These are phyloP conservation scores for Geotrichum aggregatum DNA, from an alignment of 1,139 yeast species.

Conservation along the genomic window DNA sequence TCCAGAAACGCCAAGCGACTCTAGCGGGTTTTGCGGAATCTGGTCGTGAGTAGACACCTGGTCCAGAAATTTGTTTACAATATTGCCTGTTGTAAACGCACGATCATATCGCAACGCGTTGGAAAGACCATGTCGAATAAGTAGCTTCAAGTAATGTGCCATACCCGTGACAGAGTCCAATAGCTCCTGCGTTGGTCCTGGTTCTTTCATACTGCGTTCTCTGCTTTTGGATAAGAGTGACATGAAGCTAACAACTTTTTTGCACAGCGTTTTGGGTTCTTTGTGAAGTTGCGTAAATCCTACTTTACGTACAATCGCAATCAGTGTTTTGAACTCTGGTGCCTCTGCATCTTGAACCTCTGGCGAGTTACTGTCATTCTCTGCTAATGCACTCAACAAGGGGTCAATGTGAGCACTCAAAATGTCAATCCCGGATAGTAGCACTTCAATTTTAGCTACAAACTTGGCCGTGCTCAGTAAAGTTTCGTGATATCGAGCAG, in stretches of 20 bases:
- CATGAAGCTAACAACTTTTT: slow-evolving; percentile 44
- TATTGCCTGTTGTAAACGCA: slow-evolving; percentile 52
- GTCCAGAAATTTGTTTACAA: slow-evolving; percentile 60
- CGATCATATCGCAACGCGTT: slow-evolving; percentile 69
- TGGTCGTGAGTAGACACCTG: slow-evolving; percentile 49
- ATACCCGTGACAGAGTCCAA: slow-evolving; percentile 83
- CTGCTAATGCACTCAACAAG: slow-evolving; percentile 19
- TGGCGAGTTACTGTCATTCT: slow-evolving; percentile 18
- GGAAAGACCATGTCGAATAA: slow-evolving; percentile 75
- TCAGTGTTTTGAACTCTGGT: slow-evolving; percentile 16
- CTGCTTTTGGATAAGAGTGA: slow-evolving; percentile 41
- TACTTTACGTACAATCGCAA: slow-evolving; percentile 15
- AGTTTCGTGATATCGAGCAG: slow-evolving; percentile 69
- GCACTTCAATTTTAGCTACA: slow-evolving; percentile 66
- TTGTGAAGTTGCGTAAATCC: slow-evolving; percentile 44
- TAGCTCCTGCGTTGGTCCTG: slow-evolving; percentile 51
- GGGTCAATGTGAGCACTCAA: slow-evolving; percentile 31
- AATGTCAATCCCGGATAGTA: slow-evolving; percentile 72
- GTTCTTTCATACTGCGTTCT: slow-evolving; percentile 28
- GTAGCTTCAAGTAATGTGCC: slow-evolving; percentile 85
- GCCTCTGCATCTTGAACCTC: slow-evolving; percentile 22
- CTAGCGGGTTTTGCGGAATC: slow-evolving; percentile 43
- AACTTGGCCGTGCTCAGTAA: slow-evolving; percentile 68
- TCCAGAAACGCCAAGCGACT: slow-evolving; percentile 50
- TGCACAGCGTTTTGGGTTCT: slow-evolving; percentile 81